These are phyloP conservation scores for Fusarium albidum DNA, from an alignment of 2,329 filamentous ascomycete genomes.

Conservation along the genomic window DNA sequence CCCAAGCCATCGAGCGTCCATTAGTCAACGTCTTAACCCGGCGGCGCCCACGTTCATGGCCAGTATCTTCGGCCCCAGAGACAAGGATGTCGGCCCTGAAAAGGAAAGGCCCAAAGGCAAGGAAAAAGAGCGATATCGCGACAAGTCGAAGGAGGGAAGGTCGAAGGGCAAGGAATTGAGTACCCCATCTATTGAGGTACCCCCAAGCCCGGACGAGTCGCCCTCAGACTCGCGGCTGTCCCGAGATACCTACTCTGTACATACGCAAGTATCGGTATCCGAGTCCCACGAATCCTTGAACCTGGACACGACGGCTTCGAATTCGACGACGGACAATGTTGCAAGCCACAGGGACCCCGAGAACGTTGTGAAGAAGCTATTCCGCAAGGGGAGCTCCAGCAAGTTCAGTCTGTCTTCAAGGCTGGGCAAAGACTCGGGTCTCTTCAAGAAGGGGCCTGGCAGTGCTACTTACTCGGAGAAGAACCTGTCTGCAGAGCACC, in stretches of 20 bases:
- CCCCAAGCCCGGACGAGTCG: slow-evolving; percentile 54
- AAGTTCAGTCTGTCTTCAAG: slow-evolving; percentile 70
- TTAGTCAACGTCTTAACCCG: slow-evolving; percentile 78
- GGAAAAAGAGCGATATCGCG: slow-evolving; percentile 43
- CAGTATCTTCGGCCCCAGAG: slow-evolving; percentile 65
- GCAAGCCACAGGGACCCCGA: slow-evolving; percentile 59
- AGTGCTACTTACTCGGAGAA: slow-evolving; percentile 66
- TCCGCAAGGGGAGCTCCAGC: slow-evolving; percentile 71
- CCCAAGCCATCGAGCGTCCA: slow-evolving; percentile 50
- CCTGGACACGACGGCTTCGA: slow-evolving; percentile 64
- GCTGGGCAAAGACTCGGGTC: slow-evolving; percentile 60
- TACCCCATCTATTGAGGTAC: slow-evolving; percentile 50
- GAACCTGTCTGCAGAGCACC: slow-evolving; percentile 60
- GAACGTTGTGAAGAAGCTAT: slow-evolving; percentile 66
- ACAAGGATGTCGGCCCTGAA: slow-evolving; percentile 44
- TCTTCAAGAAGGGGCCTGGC: slow-evolving; percentile 68
- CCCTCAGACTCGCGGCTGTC: slow-evolving; percentile 63
- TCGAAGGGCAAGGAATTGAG: slow-evolving; percentile 49
- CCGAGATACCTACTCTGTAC: slow-evolving; percentile 64
- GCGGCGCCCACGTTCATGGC: slow-evolving; percentile 88
- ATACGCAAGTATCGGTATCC: slow-evolving; percentile 65
- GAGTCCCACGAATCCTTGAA: slow-evolving; percentile 68
- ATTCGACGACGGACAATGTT: slow-evolving; percentile 63
- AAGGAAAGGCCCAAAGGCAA: slow-evolving; percentile 42
- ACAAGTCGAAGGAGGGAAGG: slow-evolving; percentile 47